Evolutionary conservation across 208 protist species (phyloP).

Genomic region (Balamuthia mandrillaris): DNA sequence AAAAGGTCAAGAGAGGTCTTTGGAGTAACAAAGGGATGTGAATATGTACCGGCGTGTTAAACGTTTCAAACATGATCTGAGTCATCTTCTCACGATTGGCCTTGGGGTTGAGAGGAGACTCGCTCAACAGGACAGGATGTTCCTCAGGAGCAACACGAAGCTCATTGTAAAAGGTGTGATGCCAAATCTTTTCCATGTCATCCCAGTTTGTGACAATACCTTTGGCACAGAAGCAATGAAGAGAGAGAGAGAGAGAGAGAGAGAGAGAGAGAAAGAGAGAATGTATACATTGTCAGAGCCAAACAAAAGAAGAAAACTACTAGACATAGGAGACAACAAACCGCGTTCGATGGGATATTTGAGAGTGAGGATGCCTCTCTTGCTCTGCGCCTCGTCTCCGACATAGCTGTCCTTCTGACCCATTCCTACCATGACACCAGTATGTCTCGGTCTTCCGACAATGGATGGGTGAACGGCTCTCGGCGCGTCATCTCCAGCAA

Average conservation of each 20-base stretch:
- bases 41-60: background rate
- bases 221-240: too few species aligned
- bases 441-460: slow-evolving; percentile 85
- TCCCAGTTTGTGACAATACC: slow-evolving; percentile 96
- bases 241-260: too few species aligned
- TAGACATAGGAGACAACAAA: too few species aligned
- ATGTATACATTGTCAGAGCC: too few species aligned
- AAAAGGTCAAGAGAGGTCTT: too few species aligned
- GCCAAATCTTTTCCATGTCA: slow-evolving; percentile 96
- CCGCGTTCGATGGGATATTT: slow-evolving; percentile 71
- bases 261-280: too few species aligned
- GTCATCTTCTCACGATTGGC: slow-evolving; percentile 84
- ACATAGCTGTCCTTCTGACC: slow-evolving; percentile 71
- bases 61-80: slow-evolving; percentile 44
- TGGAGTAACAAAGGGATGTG: too few species aligned
- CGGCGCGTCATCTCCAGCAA: slow-evolving; percentile 89
- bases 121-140: slow-evolving; percentile 90
- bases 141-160: slow-evolving; percentile 92
- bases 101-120: slow-evolving; percentile 84
- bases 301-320: too few species aligned
- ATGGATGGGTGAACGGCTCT: slow-evolving; percentile 79
- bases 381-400: slow-evolving; percentile 71
- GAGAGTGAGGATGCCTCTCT: slow-evolving; percentile 68
- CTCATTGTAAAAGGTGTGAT: slow-evolving; percentile 98
- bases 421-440: slow-evolving; percentile 88